Base-by-base conservation (phyloP, 2,329 filamentous ascomycete species). In the Xylaria sp. region DNA sequence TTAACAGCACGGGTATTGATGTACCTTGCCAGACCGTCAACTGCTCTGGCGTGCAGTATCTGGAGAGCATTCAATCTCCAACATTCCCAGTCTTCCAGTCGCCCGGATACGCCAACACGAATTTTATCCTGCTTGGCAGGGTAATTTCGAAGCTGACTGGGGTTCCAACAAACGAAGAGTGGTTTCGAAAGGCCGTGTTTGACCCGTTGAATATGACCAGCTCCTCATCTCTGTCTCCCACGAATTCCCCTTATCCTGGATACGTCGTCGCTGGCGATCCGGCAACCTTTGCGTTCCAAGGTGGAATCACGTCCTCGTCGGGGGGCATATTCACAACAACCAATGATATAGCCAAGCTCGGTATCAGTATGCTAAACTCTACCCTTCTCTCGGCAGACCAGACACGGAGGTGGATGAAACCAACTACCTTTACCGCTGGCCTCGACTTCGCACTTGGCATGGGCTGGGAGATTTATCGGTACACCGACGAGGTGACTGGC, bases 401-500 rank as follows among this genome's bases (percentile, higher is more conserved):
- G 49, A 83, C 80, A 18, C 76, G 79, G 10, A 77, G 75, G 55
- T 84, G 82, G 82, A 72, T 84, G 51, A 82, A 83, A 64, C 82
- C 82, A 0, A 77, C 77, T 6, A 71, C 80, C 1, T 79, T 81
- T 71, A 82, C 80, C 2, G 77, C 78, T 1, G 75, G 74, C 6
- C 69, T 78, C 0, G 67, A 74, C 3, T 78, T 78, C 63, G 77
- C 80, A 3, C 69, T 81, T 15, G 81, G 82, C 13, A 71, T 72
- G 12, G 77, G 79, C 2, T 83, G 80, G 79, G 79, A 82, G 62
- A 82, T 83, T 55, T 80, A 75, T 31, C 77, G 79, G n/a, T 73
- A 76, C 57, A 66, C 71, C 1, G 69, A 74, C 62, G 49, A 62
- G 33, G 57, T 49, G 39, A 70, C 69, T 0, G 75, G 73, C 15